Base-by-base conservation (phyloP, 352 stramenopile genomes). In the Peronospora belbahrii region DNA sequence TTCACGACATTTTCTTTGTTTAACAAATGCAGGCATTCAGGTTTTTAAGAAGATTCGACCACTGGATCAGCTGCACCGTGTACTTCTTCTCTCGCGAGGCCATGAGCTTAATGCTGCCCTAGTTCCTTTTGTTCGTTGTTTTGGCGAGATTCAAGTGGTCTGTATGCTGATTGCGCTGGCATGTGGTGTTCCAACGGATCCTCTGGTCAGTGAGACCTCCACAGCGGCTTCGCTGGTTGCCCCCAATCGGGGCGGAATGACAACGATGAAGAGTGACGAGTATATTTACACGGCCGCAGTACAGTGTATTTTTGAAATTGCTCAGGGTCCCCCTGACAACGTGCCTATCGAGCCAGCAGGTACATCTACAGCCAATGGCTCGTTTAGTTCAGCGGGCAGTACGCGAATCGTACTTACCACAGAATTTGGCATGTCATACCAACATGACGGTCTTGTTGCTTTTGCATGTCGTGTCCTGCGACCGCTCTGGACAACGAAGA, bases 21-120 rank as follows among this genome's bases (percentile, higher is more conserved):
- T 96, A 19, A 94, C 83, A 8, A 90, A 82, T 38, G 56, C 73
- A 0, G 84, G 84, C 14, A 85, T 96, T 57, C 85, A 96, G 56
- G 70, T 93, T 13, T 89, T 95, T 49, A 85, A 88, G 56, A 95
- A 95, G 58, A 79, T 95, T 28, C 76, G 87, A 3, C 87, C 87
- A 6, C 70, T 95, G 15, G 87, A 96, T 46, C 72, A 94, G 36
- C 59, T 96, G 22, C 82, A 91, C 37, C 74, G 74, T 13, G 62
- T 85, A 13, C 50, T 96, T 35, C 32, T 89, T 30, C 56, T 84
- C 5, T 59, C 78, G 14, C 73, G 74, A n/a, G 71, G 77, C 10
- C 81, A 77, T 25, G 71, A 91, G 24, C 45, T 88, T 3, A 85
- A 84, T 46, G 64, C 62, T 8, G 66, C 67, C 4, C 52, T 95